Conservation (phyloP, 2,329 filamentous ascomycete genomes). For the Aureobasidium sp. region DNA sequence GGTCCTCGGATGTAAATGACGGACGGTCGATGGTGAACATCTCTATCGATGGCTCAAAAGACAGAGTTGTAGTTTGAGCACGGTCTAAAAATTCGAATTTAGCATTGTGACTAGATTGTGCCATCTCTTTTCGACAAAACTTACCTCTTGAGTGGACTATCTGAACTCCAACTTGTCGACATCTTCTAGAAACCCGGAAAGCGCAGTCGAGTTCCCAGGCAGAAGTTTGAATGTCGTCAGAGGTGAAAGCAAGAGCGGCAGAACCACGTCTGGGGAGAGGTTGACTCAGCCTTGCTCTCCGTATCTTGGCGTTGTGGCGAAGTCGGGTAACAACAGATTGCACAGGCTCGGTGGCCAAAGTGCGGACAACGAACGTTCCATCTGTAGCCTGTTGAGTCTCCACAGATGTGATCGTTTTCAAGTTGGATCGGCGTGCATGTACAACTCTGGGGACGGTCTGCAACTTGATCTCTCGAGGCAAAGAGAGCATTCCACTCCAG, state of each 20-base stretch:
- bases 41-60: conserved; percentile 34
- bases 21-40: conserved; percentile 37
- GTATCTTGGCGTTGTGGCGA: conserved; percentile 22
- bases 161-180: conserved; percentile 21
- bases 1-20: conserved; percentile 26
- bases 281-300: conserved; percentile 8
- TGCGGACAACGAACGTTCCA: conserved; percentile 37
- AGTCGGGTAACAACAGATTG: conserved; percentile 21
- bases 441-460: conserved; percentile 33
- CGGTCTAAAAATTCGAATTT: too few relatives aligned
- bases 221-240: conserved; percentile 16
- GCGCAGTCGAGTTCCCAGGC: conserved; percentile 24
- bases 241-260: conserved; percentile 13
- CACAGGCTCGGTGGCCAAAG: conserved; percentile 31
- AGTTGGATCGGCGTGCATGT: conserved; percentile 31
- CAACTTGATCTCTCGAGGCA: conserved; percentile 41
- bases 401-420: background rate
- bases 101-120: background rate
- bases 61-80: conserved; percentile 32
- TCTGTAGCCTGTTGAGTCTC: conserved; percentile 11
- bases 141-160: conserved; percentile 24
- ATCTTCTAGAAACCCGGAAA: conserved; percentile 21
- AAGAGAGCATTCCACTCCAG: conserved; percentile 45
- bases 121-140: conserved; percentile 7
- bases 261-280: conserved; percentile 1